Evolutionary conservation across 2,329 filamentous ascomycete species (phyloP), one percentile per base, ranked within the genome.

Genomic region (Alternaria burnsii): DNA sequence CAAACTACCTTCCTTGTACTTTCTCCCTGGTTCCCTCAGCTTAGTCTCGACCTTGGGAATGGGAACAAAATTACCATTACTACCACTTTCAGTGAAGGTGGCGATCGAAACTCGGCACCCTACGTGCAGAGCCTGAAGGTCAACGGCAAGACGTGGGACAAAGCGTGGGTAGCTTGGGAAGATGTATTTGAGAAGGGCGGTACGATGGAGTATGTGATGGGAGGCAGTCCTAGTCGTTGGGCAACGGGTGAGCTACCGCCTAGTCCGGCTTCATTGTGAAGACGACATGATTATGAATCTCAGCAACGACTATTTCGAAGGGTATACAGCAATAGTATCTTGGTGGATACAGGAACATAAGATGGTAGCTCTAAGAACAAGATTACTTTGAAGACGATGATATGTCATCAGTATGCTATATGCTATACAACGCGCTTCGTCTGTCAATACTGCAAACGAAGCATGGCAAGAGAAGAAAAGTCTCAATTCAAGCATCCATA

Each of bases 1-100:
- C 89, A 91, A 79, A 87, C 87, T 0, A 89, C 86, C 1, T 91
- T 91, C 72, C 79, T 91, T 16, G 81, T 91, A 53, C 85, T 85
- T 6, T 71, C 71, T 18, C 77, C 76, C 7, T 78, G 76, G 76
- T 78, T 79, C 53, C 58, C 67, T 1, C 82, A 86, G 40, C 78
- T 91, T 65, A 87, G 81, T 0, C 85, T 92, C 56, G 77, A 85
- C 36, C 81, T 91, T 1, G 87, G 85, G 10, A 79, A 71, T 3
- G 83, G 80, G 5, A 88, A 86, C 72, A 82, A 70, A 24, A 79
- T 91, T 26, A 73, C 76, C 2, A 83, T 91, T 48, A 87, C 83
- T 0, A 80, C 84, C 1, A 83, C 76, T 0, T 42, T 43, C 9
- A 20, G 24, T 18, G 24, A 42, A 6, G 24, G 24, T 26, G 24